phyloP scores from a whole-genome alignment of 805 yeast genomes.

The Ogataea parapolymorpha region DNA sequence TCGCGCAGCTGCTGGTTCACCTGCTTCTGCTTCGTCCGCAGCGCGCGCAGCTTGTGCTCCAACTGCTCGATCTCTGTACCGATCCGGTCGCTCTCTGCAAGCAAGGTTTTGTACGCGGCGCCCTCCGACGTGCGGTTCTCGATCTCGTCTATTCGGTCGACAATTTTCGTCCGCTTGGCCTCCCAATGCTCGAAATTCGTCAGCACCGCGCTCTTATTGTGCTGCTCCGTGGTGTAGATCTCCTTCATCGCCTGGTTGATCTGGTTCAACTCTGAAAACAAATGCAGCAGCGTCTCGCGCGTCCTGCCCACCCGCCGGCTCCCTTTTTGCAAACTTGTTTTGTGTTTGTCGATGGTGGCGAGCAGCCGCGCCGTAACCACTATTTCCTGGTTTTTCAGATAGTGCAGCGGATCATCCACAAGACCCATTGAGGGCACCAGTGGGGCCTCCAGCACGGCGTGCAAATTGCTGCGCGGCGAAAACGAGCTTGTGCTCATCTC shows the following conservation, averaged over 20 bases:
- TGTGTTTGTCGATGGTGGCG: constrained; percentile 28
- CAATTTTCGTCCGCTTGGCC: constrained; percentile 32
- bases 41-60: constrained; percentile 33
- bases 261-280: constrained; percentile 38
- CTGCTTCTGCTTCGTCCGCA: constrained; percentile 35
- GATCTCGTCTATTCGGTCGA: constrained; percentile 36
- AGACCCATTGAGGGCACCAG: constrained; percentile 21
- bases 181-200: constrained; percentile 41
- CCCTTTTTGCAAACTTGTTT: constrained; percentile 32
- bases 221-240: constrained; percentile 39
- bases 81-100: constrained; percentile 32
- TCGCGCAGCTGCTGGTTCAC: constrained; percentile 39
- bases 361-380: constrained; percentile 25
- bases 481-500: constrained; percentile 7
- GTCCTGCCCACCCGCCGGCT: constrained; percentile 31
- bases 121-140: constrained; percentile 43
- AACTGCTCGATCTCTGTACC: constrained; percentile 38
- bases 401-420: constrained; percentile 32
- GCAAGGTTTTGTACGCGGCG: constrained; percentile 35
- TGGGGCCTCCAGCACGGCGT: constrained; percentile 8
- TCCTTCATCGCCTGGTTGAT: constrained; percentile 44
- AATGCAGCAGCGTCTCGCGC: constrained; percentile 30
- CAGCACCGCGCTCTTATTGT: constrained; percentile 28
- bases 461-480: constrained; percentile 14
- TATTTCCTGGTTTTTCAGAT: constrained; percentile 31